Conservation (phyloP, 176 grass and related monocot species). For the Hyparrhenia diplandra region DNA sequence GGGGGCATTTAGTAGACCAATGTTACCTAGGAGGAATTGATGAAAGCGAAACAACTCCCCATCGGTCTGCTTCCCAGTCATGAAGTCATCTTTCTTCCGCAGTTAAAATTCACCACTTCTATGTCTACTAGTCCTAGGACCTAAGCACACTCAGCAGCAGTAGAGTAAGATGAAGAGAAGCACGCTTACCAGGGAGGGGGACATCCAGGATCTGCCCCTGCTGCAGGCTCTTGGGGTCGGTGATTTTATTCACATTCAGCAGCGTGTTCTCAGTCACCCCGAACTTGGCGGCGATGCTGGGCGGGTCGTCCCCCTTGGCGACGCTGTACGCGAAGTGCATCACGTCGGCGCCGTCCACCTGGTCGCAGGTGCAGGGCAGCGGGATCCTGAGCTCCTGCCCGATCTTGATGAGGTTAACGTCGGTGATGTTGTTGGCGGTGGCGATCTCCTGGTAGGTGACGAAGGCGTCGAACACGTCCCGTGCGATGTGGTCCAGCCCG, state of each 20-base stretch:
- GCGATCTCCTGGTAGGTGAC: slow-evolving; percentile 64
- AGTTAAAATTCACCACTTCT: slow-evolving; percentile 1
- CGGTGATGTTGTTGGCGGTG: slow-evolving; percentile 35
- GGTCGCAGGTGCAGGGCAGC: slow-evolving; percentile 82
- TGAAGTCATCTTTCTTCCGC: neutral
- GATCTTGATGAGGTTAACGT: neutral
- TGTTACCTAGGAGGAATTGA: neutral
- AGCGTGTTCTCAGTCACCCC: slow-evolving; percentile 41
- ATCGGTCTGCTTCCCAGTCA: neutral
- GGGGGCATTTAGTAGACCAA: neutral
- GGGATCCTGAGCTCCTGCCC: slow-evolving; percentile 59
- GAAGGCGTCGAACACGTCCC: slow-evolving; percentile 33
- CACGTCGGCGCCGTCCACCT: slow-evolving; percentile 33
- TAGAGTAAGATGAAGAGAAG: neutral
- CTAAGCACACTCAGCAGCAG: neutral
- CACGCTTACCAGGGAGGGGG: slow-evolving; percentile 47
- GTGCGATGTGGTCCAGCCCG: slow-evolving; percentile 50
- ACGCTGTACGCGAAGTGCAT: slow-evolving; percentile 64
- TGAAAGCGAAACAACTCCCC: neutral
- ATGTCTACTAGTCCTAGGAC: neutral
- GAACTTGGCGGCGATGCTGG: slow-evolving; percentile 49
- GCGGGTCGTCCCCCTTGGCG: neutral
- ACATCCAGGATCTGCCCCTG: slow-evolving; percentile 66
- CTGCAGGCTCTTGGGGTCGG: slow-evolving; percentile 8
- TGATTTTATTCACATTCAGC: slow-evolving; percentile 41